Percentiles rank a stretch among this genome's conserved stretches.
Conservation (phyloP, 495 filamentous ascomycete genomes). For the Aspergillus homomorphus region DNA sequence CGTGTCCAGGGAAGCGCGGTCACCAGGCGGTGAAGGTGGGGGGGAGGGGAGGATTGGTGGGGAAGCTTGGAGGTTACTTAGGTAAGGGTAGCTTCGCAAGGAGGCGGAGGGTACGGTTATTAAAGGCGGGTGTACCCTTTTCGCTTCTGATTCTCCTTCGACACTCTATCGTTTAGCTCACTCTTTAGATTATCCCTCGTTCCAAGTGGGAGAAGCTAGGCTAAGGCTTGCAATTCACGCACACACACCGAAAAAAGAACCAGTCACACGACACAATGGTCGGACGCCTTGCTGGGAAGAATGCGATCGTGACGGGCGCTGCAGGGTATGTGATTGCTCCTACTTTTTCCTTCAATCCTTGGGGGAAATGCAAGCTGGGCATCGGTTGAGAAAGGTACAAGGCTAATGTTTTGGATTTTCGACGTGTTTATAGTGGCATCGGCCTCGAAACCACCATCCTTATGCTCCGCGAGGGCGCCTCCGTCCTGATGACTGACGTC, state of each 20-base stretch:
- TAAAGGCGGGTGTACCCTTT: background rate
- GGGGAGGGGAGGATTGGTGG: background rate
- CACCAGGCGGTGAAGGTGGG: background rate
- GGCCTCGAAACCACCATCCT: slow-evolving; percentile 93
- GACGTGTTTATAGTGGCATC: slow-evolving; percentile 67
- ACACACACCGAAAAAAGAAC: too few species aligned
- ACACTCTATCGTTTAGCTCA: too few species aligned
- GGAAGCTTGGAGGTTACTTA: background rate
- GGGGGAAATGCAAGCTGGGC: too few species aligned
- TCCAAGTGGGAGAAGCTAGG: too few species aligned
- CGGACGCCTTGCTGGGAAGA: slow-evolving; percentile 78
- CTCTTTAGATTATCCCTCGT: too few species aligned
- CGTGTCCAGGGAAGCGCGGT: background rate
- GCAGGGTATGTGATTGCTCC: slow-evolving; percentile 64
- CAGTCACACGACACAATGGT: slow-evolving; percentile 19
- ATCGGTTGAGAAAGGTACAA: background rate
- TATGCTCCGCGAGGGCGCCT: slow-evolving; percentile 86
- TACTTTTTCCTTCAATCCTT: background rate
- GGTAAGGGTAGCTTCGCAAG: too few species aligned
- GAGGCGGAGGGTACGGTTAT: too few species aligned
- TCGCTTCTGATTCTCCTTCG: too few species aligned
- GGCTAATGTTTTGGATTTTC: background rate
- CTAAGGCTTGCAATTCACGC: too few species aligned
- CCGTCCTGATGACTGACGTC: slow-evolving; percentile 82
- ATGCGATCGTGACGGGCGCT: slow-evolving; percentile 85